Conservation (phyloP, 2,329 filamentous ascomycete species). For the Penicillium palitans region DNA sequence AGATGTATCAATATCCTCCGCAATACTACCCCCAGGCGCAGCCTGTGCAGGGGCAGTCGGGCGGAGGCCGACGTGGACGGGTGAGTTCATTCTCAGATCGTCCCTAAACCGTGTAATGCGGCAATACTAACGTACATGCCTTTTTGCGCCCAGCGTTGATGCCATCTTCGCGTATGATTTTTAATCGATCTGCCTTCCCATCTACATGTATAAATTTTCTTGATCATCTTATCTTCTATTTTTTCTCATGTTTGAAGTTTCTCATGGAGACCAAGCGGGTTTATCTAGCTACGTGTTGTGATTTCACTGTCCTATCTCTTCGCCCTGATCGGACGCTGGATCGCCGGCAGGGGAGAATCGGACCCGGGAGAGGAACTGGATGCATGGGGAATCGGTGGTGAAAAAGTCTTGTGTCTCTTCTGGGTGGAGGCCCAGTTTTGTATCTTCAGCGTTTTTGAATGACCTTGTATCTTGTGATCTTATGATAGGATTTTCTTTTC, state of each 20-base stretch:
- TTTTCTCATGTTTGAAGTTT: constrained; percentile 25
- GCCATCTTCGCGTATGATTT: constrained; percentile 18
- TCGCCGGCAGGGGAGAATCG: constrained; percentile 37
- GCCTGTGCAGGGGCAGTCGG: constrained; percentile 45
- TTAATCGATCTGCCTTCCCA: constrained; percentile 32
- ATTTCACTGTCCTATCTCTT: constrained; percentile 29
- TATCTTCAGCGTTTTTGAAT: constrained; percentile 14
- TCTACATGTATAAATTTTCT: constrained; percentile 39
- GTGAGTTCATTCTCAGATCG: constrained; percentile 42
- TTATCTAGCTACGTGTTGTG: constrained; percentile 36
- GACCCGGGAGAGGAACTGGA: constrained; percentile 20
- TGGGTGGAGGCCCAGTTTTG: constrained; percentile 11
- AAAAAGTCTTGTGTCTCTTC: constrained; percentile 26
- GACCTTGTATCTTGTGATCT: constrained; percentile 14
- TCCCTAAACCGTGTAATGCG: constrained; percentile 6
- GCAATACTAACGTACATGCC: constrained; percentile 1
- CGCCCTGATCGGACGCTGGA: constrained; percentile 43
- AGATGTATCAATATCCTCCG: constrained; percentile 56
- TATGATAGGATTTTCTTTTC: constrained; percentile 4
- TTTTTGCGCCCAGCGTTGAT: constrained; percentile 34
- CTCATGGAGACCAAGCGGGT: constrained; percentile 33
- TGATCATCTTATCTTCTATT: constrained; percentile 23
- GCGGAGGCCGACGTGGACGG: constrained; percentile 55
- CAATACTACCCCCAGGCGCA: constrained; percentile 51
- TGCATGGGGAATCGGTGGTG: constrained; percentile 11